A percentile compares a stretch with the other conserved stretches of the same genome.
Evolutionary conservation across 2,329 filamentous ascomycete species (phyloP).

Genomic region (Aureobasidium musti): DNA sequence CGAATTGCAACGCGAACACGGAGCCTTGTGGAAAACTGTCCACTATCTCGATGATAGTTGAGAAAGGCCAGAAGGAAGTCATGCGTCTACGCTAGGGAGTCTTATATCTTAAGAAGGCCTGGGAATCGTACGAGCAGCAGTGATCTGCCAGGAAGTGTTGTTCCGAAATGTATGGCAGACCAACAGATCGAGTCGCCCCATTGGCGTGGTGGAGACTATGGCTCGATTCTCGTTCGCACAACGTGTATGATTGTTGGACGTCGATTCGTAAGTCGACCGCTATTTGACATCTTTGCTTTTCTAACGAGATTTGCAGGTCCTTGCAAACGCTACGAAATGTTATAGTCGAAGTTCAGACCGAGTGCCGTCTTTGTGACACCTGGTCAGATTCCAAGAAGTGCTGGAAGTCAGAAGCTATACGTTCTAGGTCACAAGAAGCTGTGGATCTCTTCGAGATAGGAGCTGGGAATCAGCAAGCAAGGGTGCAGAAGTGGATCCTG

Average conservation of each 20-base stretch:
- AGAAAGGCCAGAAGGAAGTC: neutral
- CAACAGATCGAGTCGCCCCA: no score
- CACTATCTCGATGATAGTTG: neutral
- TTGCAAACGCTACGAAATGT: neutral
- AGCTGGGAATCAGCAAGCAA: neutral
- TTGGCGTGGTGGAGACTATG: neutral
- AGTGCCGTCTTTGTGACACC: neutral
- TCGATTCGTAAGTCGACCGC: neutral
- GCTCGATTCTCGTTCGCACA: neutral
- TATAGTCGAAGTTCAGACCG: neutral
- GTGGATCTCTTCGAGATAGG: neutral
- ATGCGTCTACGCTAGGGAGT: neutral
- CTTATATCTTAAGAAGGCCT: neutral
- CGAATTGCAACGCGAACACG: neutral
- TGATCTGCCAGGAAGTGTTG: neutral
- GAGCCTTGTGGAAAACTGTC: neutral
- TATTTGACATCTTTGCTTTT: neutral
- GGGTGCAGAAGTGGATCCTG: no score
- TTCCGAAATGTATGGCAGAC: neutral
- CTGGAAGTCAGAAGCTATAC: neutral
- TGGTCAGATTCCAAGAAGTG: neutral
- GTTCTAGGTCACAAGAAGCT: neutral
- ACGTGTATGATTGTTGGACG: neutral
- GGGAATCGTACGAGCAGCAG: neutral
- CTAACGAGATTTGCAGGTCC: neutral